phyloP scores from a whole-genome alignment of 441 rosid genomes.

The Arabidopsis lyrata region DNA sequence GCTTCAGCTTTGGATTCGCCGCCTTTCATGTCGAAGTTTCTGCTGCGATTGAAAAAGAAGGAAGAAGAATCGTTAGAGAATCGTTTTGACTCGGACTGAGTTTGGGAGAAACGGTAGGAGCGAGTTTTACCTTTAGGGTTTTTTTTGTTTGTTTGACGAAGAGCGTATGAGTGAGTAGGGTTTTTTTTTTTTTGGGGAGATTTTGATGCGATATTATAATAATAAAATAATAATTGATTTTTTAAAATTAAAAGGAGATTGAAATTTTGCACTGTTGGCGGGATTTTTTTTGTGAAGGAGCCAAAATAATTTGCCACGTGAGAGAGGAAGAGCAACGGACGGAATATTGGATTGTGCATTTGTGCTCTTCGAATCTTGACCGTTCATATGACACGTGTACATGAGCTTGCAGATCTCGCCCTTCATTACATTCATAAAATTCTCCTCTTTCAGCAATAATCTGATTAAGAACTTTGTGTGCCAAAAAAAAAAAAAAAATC shows the following conservation, averaged over 20 bases:
- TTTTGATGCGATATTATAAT: neutral
- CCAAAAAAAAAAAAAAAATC: too few relatives aligned
- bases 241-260: neutral
- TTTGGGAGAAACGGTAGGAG: slow-evolving; percentile 23
- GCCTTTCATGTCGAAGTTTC: slow-evolving; percentile 32
- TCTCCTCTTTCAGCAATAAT: too few relatives aligned
- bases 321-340: slow-evolving; percentile 13
- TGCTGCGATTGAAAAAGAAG: neutral
- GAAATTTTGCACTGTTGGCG: slow-evolving; percentile 41
- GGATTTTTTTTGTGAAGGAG: slow-evolving; percentile 17
- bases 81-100: slow-evolving; percentile 45
- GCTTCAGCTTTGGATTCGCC: slow-evolving; percentile 40
- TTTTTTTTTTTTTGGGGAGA: neutral
- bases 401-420: slow-evolving; percentile 12
- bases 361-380: slow-evolving; percentile 26
- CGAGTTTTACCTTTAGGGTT: slow-evolving; percentile 40
- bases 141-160: slow-evolving; percentile 31
- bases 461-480: too few relatives aligned
- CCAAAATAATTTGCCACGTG: slow-evolving; percentile 23
- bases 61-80: slow-evolving; percentile 38
- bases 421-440: neutral
- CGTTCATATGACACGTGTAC: slow-evolving; percentile 10
- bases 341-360: slow-evolving; percentile 20
- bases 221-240: neutral
- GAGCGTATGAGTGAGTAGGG: neutral